Evolutionary conservation across 139 green algal species (phyloP).

Genomic region (Marvania coccoides): DNA sequence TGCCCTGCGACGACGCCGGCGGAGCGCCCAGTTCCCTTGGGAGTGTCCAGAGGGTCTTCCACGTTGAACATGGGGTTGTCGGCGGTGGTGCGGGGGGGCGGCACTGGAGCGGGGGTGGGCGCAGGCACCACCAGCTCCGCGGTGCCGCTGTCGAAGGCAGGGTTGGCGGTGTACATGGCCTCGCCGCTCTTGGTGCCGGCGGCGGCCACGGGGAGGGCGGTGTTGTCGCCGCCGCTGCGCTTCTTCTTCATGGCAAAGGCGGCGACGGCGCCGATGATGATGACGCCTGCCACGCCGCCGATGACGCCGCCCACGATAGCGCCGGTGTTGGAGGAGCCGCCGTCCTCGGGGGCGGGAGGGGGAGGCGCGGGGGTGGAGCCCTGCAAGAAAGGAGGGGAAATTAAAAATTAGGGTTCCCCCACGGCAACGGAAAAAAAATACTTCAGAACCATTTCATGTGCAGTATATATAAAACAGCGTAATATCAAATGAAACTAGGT

Average conservation of each 20-base stretch:
- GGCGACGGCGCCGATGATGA: background rate
- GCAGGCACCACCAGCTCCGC: too few relatives aligned
- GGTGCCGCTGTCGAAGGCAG: background rate
- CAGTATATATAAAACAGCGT: too few relatives aligned
- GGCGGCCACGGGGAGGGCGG: background rate
- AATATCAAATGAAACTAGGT: too few relatives aligned
- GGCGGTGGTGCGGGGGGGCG: background rate
- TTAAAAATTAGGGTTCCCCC: too few relatives aligned
- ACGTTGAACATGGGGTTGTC: background rate
- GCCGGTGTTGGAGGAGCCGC: slow-evolving; percentile 1
- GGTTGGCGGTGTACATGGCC: slow-evolving; percentile 1
- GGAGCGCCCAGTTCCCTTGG: background rate
- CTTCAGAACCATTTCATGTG: too few relatives aligned
- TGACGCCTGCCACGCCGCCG: background rate
- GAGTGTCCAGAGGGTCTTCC: background rate
- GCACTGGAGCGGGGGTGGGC: too few relatives aligned
- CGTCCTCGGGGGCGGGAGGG: background rate
- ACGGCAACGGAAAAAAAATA: too few relatives aligned
- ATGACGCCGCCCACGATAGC: slow-evolving; percentile 15
- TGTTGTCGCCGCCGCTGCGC: background rate
- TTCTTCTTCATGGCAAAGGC: slow-evolving; percentile 4
- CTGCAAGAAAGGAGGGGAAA: too few relatives aligned
- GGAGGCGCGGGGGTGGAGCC: background rate
- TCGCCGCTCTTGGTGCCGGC: background rate
- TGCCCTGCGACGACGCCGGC: background rate